A percentile compares a stretch with the other conserved stretches of the same genome.
These are phyloP conservation scores for Phytophthora sp. DNA, from an alignment of 352 stramenopile genomes.

Conservation along the genomic window DNA sequence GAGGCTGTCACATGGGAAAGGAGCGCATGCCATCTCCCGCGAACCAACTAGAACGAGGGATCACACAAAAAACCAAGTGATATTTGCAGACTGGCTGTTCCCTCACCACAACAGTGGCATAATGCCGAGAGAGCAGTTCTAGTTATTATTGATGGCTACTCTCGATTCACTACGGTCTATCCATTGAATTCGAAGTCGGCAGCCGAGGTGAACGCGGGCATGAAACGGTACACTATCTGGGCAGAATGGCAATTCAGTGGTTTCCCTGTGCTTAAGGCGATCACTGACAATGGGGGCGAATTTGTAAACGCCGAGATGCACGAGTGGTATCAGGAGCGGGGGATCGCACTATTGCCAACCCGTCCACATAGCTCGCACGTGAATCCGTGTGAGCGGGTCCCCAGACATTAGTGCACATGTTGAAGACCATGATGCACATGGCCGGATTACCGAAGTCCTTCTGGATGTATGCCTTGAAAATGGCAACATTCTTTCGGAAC, in stretches of 20 bases:
- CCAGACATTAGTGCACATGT: constrained; percentile 7
- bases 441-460: not conserved
- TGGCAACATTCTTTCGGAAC: not conserved
- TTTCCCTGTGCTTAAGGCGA: not conserved
- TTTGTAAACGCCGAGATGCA: constrained; percentile 1
- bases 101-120: not conserved
- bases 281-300: not conserved
- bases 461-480: not conserved
- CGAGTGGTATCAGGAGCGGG: not conserved
- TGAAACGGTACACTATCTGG: constrained; percentile 9
- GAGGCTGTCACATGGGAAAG: no score
- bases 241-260: not conserved
- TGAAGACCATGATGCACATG: constrained; percentile 5
- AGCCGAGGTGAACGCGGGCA: not conserved
- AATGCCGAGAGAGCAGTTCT: not conserved
- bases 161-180: constrained; percentile 9
- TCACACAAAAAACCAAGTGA: constrained; percentile 7
- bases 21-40: not conserved
- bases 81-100: constrained; percentile 8
- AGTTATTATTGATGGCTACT: constrained; percentile 10
- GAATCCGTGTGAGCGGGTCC: not conserved
- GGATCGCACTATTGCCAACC: constrained; percentile 5
- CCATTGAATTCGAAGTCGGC: constrained; percentile 10
- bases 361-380: constrained; percentile 10
- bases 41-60: not conserved